Evolutionary conservation across 176 grass and related monocot genomes (phyloP).

Genomic region (Chrysopogon serrulatus): DNA sequence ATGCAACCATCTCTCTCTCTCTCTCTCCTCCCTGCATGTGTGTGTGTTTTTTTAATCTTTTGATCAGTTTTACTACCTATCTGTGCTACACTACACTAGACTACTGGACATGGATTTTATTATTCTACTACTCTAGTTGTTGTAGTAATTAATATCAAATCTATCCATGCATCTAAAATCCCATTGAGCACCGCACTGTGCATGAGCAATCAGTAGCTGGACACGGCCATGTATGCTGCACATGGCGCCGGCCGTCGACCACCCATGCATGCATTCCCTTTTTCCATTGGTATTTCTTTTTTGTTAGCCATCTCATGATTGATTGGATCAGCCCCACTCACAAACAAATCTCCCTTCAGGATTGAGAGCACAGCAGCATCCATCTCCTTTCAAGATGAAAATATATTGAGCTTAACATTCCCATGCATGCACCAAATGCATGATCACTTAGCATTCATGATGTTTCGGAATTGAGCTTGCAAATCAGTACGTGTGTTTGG

Average conservation of each 20-base stretch:
- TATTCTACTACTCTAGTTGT: neutral
- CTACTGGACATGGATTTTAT: neutral
- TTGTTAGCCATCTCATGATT: constrained; percentile 28
- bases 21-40: neutral
- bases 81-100: neutral
- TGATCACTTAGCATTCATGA: neutral
- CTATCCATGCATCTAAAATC: neutral
- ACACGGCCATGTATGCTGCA: constrained; percentile 39
- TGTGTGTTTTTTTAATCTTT: neutral
- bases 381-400: neutral
- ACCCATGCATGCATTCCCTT: constrained; percentile 5
- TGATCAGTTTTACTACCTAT: neutral
- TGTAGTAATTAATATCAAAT: neutral
- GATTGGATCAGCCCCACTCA: constrained; percentile 17
- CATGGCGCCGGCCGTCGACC: constrained; percentile 41
- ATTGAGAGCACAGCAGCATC: neutral
- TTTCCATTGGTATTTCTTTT: neutral
- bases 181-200: constrained; percentile 31
- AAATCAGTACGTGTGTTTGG: neutral
- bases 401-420: neutral
- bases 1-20: neutral
- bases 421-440: neutral
- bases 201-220: constrained; percentile 34
- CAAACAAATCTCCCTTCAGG: constrained; percentile 15
- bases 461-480: neutral